Evolutionary conservation across 2,329 filamentous ascomycete species (phyloP), one percentile per base, ranked within the genome.

Genomic region (Penicillium nordicum): DNA sequence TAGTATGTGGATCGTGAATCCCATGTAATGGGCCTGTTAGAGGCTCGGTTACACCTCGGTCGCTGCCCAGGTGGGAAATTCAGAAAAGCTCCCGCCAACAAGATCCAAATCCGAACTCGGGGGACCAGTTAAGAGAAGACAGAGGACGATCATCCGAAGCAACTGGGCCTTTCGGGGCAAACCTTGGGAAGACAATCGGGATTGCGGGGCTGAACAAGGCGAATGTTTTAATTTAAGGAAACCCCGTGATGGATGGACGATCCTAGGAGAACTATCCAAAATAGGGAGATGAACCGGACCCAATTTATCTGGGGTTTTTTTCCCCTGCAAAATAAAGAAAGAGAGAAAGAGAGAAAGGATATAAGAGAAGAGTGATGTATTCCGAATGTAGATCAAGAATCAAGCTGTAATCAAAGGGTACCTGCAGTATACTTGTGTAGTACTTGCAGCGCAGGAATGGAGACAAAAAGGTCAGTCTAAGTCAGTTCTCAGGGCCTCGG

Each of bases 1-100:
- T 30, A 29, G 27, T 29, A n/a, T 30, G 36, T 30, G 36, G 63
- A 68, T 69, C 60, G 57, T 64, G 61, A 63, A 67, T 64, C 58
- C 30, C 59, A 64, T 69, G 66, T 62, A 55, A 67, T 62, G 50
- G 47, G 25, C n/a, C 25, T 45, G 16, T 41, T 34, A 48, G 55
- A 57, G 55, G 40, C 50, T 61, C 49, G 45, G 32, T 34, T 54
- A 55, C 49, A 62, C 64, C 64, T 65, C 63, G 63, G 64, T 61
- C 57, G 59, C 49, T 51, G 41, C 57, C 21, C 18, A 52, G 30
- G 41, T 27, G 29, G 30, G 18, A 43, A 23, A 27, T 18, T 32
- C 11, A 47, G 54, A 57, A 50, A 53, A 55, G 43, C 46, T 51
- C 59, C 61, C 62, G 53, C 59, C 50, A 30, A 38, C 29, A 27